Conservation (phyloP, 2,329 filamentous ascomycete species). For the Hypoxylon sp. region DNA sequence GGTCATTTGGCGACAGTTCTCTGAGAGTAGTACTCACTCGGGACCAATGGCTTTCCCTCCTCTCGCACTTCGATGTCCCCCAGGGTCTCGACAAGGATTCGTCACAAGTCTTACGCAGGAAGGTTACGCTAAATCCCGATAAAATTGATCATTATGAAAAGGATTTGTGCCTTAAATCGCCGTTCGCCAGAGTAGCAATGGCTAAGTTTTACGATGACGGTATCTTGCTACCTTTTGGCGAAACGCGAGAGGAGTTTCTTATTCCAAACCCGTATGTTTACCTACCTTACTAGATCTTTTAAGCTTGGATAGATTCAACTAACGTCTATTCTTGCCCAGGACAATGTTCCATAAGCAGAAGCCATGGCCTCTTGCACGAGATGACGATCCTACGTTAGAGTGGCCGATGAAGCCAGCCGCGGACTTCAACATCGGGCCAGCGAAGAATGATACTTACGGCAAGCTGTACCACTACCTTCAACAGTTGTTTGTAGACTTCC, state of each 20-base stretch:
- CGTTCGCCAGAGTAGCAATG: slow-evolving; percentile 12
- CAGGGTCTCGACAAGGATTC: slow-evolving; percentile 15
- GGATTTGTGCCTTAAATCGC: slow-evolving; percentile 10
- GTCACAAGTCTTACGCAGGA: slow-evolving; percentile 18
- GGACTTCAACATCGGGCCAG: slow-evolving; percentile 20
- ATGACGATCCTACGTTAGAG: slow-evolving; percentile 25
- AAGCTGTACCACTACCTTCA: slow-evolving; percentile 34
- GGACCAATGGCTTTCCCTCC: slow-evolving; percentile 32
- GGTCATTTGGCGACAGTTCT: slow-evolving; percentile 32
- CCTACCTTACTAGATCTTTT: background rate
- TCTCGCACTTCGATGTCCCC: slow-evolving; percentile 30
- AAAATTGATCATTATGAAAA: slow-evolving; percentile 26
- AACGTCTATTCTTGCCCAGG: background rate
- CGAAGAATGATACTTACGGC: slow-evolving; percentile 33
- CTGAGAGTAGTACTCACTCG: slow-evolving; percentile 33
- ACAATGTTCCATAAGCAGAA: slow-evolving; percentile 16
- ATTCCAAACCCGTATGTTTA: slow-evolving; percentile 40
- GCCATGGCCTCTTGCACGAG: slow-evolving; percentile 32
- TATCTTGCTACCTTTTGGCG: slow-evolving; percentile 40
- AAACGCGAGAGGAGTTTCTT: slow-evolving; percentile 22
- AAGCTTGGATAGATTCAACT: background rate
- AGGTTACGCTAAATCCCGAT: slow-evolving; percentile 12
- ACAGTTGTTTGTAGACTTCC: slow-evolving; percentile 31
- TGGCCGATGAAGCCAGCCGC: slow-evolving; percentile 23
- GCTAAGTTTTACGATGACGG: slow-evolving; percentile 35